phyloP scores from a whole-genome alignment of 305 asterid species.

The Plantago lanceolata region DNA sequence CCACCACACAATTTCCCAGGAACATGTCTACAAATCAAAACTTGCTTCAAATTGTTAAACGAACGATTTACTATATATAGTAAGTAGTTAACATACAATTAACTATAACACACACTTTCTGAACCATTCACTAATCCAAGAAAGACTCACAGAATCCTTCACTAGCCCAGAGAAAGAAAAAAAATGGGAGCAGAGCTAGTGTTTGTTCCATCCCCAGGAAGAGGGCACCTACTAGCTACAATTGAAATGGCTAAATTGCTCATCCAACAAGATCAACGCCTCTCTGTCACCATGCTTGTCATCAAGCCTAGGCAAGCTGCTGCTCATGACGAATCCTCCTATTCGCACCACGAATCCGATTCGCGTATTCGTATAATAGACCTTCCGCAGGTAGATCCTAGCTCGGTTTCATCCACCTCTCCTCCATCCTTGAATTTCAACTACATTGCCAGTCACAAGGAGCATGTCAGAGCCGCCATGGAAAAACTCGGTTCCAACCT shows the following conservation, averaged over 20 bases:
- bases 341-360: background rate
- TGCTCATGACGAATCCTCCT: background rate
- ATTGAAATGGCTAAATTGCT: constrained; percentile 34
- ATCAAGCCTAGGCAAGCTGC: constrained; percentile 13
- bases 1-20: too few species aligned
- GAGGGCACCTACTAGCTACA: constrained; percentile 32
- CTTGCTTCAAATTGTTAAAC: too few species aligned
- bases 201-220: constrained; percentile 39
- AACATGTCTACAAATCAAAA: too few species aligned
- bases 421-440: constrained; percentile 3
- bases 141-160: too few species aligned
- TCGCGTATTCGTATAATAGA: constrained; percentile 20
- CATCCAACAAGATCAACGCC: constrained; percentile 23
- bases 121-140: too few species aligned
- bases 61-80: too few species aligned
- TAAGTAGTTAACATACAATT: too few species aligned
- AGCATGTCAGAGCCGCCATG: constrained; percentile 12
- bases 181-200: constrained; percentile 25
- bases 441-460: constrained; percentile 19
- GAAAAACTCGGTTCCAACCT: background rate
- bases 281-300: constrained; percentile 32
- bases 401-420: background rate
- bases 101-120: too few species aligned
- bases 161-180: too few species aligned
- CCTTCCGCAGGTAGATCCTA: background rate